Percentiles rank a stretch among this genome's conserved stretches.
phyloP scores from a whole-genome alignment of 2,329 filamentous ascomycete species.

The Lachnellula subtilissima region DNA sequence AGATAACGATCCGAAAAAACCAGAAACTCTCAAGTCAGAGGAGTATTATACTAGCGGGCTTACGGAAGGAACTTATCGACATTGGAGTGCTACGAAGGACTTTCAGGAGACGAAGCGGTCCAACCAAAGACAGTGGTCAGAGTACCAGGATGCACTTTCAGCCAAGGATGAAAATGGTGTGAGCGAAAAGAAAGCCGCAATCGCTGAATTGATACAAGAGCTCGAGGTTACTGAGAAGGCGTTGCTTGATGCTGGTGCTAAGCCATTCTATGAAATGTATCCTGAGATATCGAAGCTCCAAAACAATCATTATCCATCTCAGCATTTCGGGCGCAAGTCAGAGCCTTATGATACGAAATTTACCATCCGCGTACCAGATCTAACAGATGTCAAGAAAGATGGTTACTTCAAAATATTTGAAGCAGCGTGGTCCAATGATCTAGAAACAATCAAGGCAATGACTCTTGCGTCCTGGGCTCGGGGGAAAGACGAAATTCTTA shows the following conservation, averaged over 20 bases:
- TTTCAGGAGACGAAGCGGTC: slow-evolving; percentile 11
- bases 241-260: slow-evolving; percentile 56
- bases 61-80: slow-evolving; percentile 52
- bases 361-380: slow-evolving; percentile 30
- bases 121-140: slow-evolving; percentile 29
- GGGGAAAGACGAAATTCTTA: slow-evolving; percentile 41
- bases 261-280: slow-evolving; percentile 61
- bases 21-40: slow-evolving; percentile 38
- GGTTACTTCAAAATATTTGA: slow-evolving; percentile 68
- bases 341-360: slow-evolving; percentile 18
- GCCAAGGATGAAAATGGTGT: slow-evolving; percentile 32
- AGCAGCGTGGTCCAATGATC: slow-evolving; percentile 67
- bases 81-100: slow-evolving; percentile 30
- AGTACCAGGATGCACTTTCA: slow-evolving; percentile 33
- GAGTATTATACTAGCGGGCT: slow-evolving; percentile 47
- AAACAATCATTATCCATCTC: background rate
- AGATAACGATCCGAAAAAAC: slow-evolving; percentile 1
- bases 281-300: slow-evolving; percentile 40
- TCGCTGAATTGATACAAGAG: slow-evolving; percentile 45
- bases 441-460: slow-evolving; percentile 59
- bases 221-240: slow-evolving; percentile 51
- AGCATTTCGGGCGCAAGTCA: background rate
- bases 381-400: slow-evolving; percentile 48
- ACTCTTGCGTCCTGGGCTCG: slow-evolving; percentile 55
- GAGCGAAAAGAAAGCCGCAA: slow-evolving; percentile 51